A percentile compares a stretch with the other conserved stretches of the same genome.
phyloP scores from a whole-genome alignment of 75 land plant genomes.

The Isoetes taiwanensis region DNA sequence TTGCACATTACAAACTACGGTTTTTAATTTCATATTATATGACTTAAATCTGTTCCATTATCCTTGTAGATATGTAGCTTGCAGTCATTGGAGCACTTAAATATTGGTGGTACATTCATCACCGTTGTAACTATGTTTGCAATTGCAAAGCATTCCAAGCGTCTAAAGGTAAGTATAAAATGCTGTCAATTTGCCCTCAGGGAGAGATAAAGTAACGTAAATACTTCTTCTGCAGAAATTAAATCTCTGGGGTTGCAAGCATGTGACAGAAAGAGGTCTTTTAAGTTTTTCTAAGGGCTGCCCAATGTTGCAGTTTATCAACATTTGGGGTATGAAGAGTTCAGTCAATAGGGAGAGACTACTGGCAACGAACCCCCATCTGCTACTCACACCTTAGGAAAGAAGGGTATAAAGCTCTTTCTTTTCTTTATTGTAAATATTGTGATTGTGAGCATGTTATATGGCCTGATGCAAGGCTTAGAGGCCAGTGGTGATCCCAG shows the following conservation, averaged over 20 bases:
- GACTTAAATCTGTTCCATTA: too few relatives aligned
- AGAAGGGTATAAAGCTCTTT: too few relatives aligned
- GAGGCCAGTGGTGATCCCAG: too few relatives aligned
- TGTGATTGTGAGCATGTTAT: too few relatives aligned
- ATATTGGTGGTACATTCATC: slow-evolving; percentile 87
- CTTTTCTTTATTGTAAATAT: too few relatives aligned
- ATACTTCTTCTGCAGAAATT: slow-evolving; percentile 38
- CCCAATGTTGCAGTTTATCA: slow-evolving; percentile 48
- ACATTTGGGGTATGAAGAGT: slow-evolving; percentile 65
- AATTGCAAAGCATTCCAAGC: slow-evolving; percentile 56
- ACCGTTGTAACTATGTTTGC: slow-evolving; percentile 64
- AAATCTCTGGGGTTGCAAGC: slow-evolving; percentile 81
- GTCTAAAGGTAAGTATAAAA: slow-evolving; percentile 54
- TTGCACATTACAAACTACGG: not conserved
- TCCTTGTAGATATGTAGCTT: slow-evolving; percentile 50
- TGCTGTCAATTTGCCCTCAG: too few relatives aligned
- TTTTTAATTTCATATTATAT: not conserved
- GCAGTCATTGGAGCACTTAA: slow-evolving; percentile 53
- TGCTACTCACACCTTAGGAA: slow-evolving; percentile 54
- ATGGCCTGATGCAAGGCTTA: too few relatives aligned
- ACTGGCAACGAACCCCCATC: slow-evolving; percentile 47
- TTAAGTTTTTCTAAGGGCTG: slow-evolving; percentile 53
- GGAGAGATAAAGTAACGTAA: too few relatives aligned
- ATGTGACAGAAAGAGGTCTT: slow-evolving; percentile 66
- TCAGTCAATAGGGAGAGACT: slow-evolving; percentile 41